Evolutionary conservation across 768 basidiomycete species (phyloP).

Genomic region (Pisolithus marmoratus): DNA sequence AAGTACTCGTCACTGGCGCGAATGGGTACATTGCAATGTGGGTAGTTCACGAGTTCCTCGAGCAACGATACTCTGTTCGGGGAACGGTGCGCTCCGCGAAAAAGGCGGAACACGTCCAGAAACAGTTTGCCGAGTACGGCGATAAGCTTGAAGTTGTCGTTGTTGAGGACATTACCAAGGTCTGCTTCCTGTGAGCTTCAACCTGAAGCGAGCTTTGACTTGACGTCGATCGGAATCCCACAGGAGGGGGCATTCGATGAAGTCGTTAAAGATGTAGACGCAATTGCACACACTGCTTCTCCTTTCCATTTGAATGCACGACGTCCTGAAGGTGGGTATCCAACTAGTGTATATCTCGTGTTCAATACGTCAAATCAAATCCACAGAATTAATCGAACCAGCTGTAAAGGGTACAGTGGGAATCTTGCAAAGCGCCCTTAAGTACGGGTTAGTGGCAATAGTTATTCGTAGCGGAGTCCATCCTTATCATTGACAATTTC

Average conservation of each 20-base stretch:
- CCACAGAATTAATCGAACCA: conserved; percentile 56
- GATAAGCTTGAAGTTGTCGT: conserved; percentile 59
- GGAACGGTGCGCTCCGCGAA: conserved; percentile 58
- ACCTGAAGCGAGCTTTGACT: not conserved
- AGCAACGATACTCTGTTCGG: conserved; percentile 56
- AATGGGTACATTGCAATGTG: conserved; percentile 40
- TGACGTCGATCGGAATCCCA: not conserved
- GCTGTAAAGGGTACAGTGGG: conserved; percentile 67
- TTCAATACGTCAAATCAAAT: not conserved
- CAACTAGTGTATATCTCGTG: not conserved
- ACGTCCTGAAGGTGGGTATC: conserved; percentile 34
- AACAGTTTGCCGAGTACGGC: conserved; percentile 48
- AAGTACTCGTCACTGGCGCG: conserved; percentile 25
- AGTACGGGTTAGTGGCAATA: conserved; percentile 37
- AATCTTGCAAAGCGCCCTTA: conserved; percentile 53
- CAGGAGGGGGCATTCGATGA: conserved; percentile 72
- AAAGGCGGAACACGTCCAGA: conserved; percentile 55
- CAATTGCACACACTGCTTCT: conserved; percentile 64
- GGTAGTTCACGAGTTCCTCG: conserved; percentile 51
- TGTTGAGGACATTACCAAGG: conserved; percentile 63
- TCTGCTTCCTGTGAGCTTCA: conserved; percentile 14
- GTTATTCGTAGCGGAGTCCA: not conserved
- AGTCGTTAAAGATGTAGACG: conserved; percentile 71
- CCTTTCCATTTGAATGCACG: conserved; percentile 45
- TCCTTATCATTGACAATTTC: not conserved